Percentiles rank a stretch among this genome's conserved stretches.
Conservation (phyloP, 495 filamentous ascomycete species). For the Jackrogersella minutella region DNA sequence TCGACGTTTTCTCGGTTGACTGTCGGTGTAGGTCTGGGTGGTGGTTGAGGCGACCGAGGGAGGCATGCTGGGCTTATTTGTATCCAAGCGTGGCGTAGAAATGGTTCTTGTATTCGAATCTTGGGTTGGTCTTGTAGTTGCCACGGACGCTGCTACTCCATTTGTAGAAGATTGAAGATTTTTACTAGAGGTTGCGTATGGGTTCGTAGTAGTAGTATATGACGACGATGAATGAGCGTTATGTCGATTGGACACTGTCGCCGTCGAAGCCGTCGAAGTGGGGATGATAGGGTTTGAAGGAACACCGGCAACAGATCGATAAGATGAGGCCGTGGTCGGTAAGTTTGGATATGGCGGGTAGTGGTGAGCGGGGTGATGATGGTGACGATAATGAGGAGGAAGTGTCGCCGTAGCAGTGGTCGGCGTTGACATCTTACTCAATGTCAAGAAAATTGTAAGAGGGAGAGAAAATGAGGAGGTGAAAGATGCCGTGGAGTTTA, state of each 20-base stretch:
- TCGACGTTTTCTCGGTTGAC: conserved; percentile 60
- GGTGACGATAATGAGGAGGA: conserved; percentile 66
- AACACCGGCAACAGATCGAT: conserved; percentile 52
- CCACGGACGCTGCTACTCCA: conserved; percentile 50
- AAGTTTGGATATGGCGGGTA: conserved; percentile 58
- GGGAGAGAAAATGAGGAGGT: conserved; percentile 15
- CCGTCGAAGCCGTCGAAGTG: conserved; percentile 60
- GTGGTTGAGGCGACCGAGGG: conserved; percentile 40
- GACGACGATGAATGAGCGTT: conserved; percentile 49
- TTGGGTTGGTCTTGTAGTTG: conserved; percentile 43
- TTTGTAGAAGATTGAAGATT: conserved; percentile 40
- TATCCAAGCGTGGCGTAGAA: conserved; percentile 42
- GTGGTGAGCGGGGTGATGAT: conserved; percentile 72
- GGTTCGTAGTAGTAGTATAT: conserved; percentile 42
- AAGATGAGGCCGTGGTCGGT: conserved; percentile 52
- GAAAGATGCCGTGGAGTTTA: conserved; percentile 25
- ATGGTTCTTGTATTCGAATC: conserved; percentile 42
- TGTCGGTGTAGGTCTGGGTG: conserved; percentile 35
- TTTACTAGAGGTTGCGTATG: conserved; percentile 28
- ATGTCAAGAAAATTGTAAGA: conserved; percentile 21
- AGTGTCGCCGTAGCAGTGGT: conserved; percentile 82
- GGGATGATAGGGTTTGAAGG: conserved; percentile 56
- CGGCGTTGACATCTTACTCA: conserved; percentile 77
- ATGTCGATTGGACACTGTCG: conserved; percentile 52
- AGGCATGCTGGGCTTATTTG: conserved; percentile 49